A percentile compares a stretch with the other conserved stretches of the same genome.
Conservation (phyloP, 2,329 filamentous ascomycete genomes). For the Taxawa tesnikishii region DNA sequence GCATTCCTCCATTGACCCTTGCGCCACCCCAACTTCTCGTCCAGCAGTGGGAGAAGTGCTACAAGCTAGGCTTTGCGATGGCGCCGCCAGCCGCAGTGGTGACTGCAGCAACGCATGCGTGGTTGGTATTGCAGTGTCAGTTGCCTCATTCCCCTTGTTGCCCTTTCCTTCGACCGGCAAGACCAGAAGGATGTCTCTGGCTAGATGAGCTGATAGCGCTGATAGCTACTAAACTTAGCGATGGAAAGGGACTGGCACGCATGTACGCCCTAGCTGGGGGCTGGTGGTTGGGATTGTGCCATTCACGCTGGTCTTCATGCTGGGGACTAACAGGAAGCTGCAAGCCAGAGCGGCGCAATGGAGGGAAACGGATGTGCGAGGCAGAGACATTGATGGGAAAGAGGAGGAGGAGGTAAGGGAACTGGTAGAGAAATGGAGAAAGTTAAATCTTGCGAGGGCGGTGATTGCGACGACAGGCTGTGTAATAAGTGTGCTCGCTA, state of each 20-base stretch:
- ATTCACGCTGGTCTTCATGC: constrained; percentile 15
- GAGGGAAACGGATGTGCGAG: constrained; percentile 8
- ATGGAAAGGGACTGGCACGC: constrained; percentile 6
- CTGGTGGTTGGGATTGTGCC: constrained; percentile 13
- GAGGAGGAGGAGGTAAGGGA: constrained; percentile 12
- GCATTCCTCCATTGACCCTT: constrained; percentile 11
- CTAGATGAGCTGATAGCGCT: background rate
- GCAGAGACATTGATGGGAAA: constrained; percentile 4
- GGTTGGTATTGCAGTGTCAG: constrained; percentile 12
- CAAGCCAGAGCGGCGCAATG: constrained; percentile 4
- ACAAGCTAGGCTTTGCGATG: constrained; percentile 10
- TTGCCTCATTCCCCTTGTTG: too few species aligned
- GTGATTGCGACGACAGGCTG: background rate
- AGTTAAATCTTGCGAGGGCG: constrained; percentile 11
- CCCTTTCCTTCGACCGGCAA: too few species aligned
- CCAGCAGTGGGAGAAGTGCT: constrained; percentile 14
- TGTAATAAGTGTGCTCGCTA: background rate
- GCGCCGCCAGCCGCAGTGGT: constrained; percentile 12
- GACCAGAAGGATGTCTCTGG: background rate
- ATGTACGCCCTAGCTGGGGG: constrained; percentile 9
- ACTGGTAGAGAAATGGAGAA: constrained; percentile 13
- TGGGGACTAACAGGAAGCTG: constrained; percentile 10
- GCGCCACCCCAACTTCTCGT: constrained; percentile 10
- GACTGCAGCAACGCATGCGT: constrained; percentile 10
- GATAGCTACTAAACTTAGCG: constrained; percentile 3